A percentile compares a stretch with the other conserved stretches of the same genome.
These are phyloP conservation scores for Sicyos baderoa DNA, from an alignment of 306 rosid species.

Conservation along the genomic window DNA sequence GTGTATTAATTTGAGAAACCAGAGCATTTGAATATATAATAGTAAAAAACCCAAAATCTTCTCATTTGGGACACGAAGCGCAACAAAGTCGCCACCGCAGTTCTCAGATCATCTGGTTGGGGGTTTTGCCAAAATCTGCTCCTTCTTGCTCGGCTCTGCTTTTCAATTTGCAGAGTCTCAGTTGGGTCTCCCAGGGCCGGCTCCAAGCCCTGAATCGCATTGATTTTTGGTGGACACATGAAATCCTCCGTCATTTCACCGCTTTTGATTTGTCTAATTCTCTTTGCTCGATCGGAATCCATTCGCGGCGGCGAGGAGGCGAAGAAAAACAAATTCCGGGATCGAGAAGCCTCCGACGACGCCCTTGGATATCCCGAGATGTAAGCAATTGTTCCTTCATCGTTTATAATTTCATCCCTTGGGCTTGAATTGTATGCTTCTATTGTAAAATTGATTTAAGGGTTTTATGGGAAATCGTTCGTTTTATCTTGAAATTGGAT, in stretches of 20 bases:
- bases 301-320: constrained; percentile 47
- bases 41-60: no score
- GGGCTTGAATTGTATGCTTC: background rate
- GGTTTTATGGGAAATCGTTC: background rate
- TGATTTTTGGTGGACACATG: constrained; percentile 36
- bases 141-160: no score
- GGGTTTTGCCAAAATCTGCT: no score
- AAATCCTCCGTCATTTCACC: constrained; percentile 28
- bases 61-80: no score
- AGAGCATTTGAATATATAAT: no score
- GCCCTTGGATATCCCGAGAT: constrained; percentile 66
- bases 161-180: no score
- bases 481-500: background rate
- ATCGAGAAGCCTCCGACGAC: constrained; percentile 87
- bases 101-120: no score
- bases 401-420: background rate
- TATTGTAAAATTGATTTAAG: background rate
- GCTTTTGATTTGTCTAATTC: constrained; percentile 37
- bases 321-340: constrained; percentile 58
- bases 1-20: no score
- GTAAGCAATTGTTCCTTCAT: constrained; percentile 30
- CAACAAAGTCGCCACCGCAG: no score
- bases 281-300: constrained; percentile 29
- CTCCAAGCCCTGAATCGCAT: background rate
- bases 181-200: no score